A percentile compares a stretch with the other conserved stretches of the same genome.
Conservation (phyloP, 2,329 filamentous ascomycete genomes). For the Colletotrichum liriopes region DNA sequence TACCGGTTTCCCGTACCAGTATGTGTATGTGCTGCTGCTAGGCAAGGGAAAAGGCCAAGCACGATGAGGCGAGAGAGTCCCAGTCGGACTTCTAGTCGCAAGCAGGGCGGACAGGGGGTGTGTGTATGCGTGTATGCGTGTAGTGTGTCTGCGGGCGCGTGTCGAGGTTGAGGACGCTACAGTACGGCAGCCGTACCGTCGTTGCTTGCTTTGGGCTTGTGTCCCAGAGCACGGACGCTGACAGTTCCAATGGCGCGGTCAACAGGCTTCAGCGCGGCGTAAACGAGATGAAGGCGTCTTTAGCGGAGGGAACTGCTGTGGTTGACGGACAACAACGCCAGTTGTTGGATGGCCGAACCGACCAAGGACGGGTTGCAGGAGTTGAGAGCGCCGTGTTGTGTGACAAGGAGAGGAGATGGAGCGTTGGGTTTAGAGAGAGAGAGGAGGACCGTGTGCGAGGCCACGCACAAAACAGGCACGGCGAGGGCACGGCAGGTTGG, state of each 20-base stretch:
- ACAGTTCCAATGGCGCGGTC: constrained; percentile 31
- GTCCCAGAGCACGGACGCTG: constrained; percentile 40
- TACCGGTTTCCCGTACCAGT: constrained; percentile 18
- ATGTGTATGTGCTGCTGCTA: constrained; percentile 18
- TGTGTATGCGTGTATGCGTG: neutral
- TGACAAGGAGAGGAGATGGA: neutral
- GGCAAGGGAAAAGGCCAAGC: constrained; percentile 8
- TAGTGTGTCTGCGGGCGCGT: neutral
- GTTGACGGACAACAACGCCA: neutral
- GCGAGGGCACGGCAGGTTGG: constrained; percentile 1
- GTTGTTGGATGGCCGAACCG: neutral
- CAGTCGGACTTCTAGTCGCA: constrained; percentile 21
- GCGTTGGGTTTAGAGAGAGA: constrained; percentile 8
- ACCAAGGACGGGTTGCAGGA: constrained; percentile 5
- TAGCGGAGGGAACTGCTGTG: constrained; percentile 28
- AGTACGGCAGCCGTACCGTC: neutral
- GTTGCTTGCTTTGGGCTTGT: constrained; percentile 19
- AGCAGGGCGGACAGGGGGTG: constrained; percentile 5
- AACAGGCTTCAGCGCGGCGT: constrained; percentile 24
- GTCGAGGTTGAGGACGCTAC: constrained; percentile 2
- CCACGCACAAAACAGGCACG: neutral
- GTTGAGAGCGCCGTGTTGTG: neutral
- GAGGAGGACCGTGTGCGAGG: constrained; percentile 18
- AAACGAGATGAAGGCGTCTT: constrained; percentile 37
- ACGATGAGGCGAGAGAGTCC: constrained; percentile 22